Percentiles rank a stretch among this genome's conserved stretches.
Conservation (phyloP, 768 basidiomycete genomes). For the Mycena metata region DNA sequence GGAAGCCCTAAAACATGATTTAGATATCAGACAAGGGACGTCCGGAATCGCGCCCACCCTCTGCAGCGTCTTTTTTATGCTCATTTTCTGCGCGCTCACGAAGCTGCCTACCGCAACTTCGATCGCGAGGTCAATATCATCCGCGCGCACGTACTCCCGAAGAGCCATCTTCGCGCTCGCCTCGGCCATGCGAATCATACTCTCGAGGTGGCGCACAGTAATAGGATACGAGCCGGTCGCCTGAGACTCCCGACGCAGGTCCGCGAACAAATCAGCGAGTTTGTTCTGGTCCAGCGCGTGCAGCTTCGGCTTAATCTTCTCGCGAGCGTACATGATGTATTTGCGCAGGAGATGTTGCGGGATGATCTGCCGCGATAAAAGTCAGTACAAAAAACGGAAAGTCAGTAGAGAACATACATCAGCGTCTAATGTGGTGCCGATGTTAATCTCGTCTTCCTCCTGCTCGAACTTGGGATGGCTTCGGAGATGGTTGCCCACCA, state of each 20-base stretch:
- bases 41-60: conserved; percentile 68
- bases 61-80: conserved; percentile 97
- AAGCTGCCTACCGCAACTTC: conserved; percentile 96
- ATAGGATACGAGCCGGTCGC: conserved; percentile 99
- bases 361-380: conserved; percentile 75
- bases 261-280: conserved; percentile 92
- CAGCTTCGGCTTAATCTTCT: conserved; percentile 92
- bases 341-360: conserved; percentile 96
- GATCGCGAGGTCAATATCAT: conserved; percentile 98
- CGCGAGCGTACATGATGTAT: conserved; percentile 99
- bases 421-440: conserved; percentile 89
- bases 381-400: conserved; percentile 12
- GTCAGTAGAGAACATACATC: conserved; percentile 72
- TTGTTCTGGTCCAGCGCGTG: conserved; percentile 98
- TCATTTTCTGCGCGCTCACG: conserved; percentile 97
- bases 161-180: conserved; percentile 99
- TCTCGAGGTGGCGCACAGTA: conserved; percentile 97
- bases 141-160: conserved; percentile 93
- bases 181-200: conserved; percentile 99
- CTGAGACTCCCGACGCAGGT: conserved; percentile 94
- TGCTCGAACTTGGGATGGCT: conserved; percentile 95
- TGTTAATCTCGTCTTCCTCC: conserved; percentile 91
- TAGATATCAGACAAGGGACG: conserved; percentile 5
- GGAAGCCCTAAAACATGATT: conserved; percentile 77
- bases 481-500: conserved; percentile 96